phyloP scores from a whole-genome alignment of 768 basidiomycete species.

The Stropharia rugosoannulata region DNA sequence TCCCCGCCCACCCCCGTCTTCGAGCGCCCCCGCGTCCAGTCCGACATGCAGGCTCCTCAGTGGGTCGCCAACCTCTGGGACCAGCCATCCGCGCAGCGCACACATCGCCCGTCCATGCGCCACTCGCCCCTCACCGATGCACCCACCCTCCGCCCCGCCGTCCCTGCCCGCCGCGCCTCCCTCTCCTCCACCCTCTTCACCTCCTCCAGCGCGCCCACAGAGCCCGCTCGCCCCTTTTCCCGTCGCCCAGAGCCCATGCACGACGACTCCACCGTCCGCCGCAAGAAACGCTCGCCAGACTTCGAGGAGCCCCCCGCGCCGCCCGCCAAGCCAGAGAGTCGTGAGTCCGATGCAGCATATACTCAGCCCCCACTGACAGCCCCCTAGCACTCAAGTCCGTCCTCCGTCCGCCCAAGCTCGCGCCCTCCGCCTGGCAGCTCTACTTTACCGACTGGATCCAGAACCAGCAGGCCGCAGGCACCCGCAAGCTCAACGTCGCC shows the following conservation, averaged over 20 bases:
- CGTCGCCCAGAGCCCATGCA: slow-evolving; percentile 71
- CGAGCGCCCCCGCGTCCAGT: slow-evolving; percentile 43
- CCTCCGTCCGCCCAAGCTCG: slow-evolving; percentile 85
- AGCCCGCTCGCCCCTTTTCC: slow-evolving; percentile 36
- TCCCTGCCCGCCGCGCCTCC: slow-evolving; percentile 43
- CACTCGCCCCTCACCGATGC: slow-evolving; percentile 47
- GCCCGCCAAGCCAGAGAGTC: slow-evolving; percentile 28
- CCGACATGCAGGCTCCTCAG: slow-evolving; percentile 58
- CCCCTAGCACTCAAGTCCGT: slow-evolving; percentile 68
- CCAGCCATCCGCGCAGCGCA: slow-evolving; percentile 35
- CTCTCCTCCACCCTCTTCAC: slow-evolving; percentile 57
- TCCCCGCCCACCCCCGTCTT: slow-evolving; percentile 52
- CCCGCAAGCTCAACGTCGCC: slow-evolving; percentile 89
- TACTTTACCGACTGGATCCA: slow-evolving; percentile 97
- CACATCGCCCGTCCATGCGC: slow-evolving; percentile 44
- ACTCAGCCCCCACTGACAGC: not conserved
- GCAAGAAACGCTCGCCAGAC: slow-evolving; percentile 45
- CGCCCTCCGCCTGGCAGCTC: slow-evolving; percentile 94
- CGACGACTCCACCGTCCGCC: slow-evolving; percentile 72
- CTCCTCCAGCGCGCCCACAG: slow-evolving; percentile 69
- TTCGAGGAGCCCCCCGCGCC: slow-evolving; percentile 32
- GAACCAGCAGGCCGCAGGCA: slow-evolving; percentile 74
- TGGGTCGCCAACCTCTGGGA: slow-evolving; percentile 75
- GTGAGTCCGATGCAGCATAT: not conserved
- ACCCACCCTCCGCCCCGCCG: slow-evolving; percentile 38